phyloP scores from a whole-genome alignment of 1,139 yeast genomes.

The Yamadazyma dushanensis region DNA sequence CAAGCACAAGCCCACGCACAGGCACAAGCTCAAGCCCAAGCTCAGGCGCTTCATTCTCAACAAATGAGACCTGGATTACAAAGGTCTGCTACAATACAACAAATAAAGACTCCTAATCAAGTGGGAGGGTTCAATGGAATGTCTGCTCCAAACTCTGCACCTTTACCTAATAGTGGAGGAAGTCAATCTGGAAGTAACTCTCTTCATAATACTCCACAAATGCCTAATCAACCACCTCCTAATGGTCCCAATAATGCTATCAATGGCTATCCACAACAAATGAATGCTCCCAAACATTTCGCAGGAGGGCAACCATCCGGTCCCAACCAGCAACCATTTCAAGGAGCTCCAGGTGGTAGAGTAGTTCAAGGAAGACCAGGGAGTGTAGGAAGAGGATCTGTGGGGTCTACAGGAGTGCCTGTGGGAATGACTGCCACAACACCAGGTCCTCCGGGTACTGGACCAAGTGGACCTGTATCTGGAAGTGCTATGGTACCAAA shows the following conservation, averaged over 20 bases:
- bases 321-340: constrained; percentile 1
- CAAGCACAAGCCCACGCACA: constrained; percentile 7
- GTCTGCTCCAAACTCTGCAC: constrained; percentile 28
- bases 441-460: constrained; percentile 9
- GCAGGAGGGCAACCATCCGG: background rate
- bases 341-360: background rate
- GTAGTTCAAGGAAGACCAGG: constrained; percentile 2
- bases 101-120: constrained; percentile 14
- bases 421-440: background rate
- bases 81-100: constrained; percentile 22
- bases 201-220: constrained; percentile 30
- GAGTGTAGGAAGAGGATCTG: constrained; percentile 1
- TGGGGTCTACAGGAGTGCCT: background rate
- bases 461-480: constrained; percentile 10
- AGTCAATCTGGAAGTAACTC: constrained; percentile 23
- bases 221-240: constrained; percentile 22
- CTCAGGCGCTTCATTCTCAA: constrained; percentile 13
- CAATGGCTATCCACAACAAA: constrained; percentile 4
- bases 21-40: constrained; percentile 6
- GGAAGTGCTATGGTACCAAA: constrained; percentile 1
- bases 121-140: constrained; percentile 7
- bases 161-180: constrained; percentile 20
- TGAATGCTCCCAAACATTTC: constrained; percentile 2
- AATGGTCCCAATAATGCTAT: constrained; percentile 1
- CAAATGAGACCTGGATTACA: constrained; percentile 23